Percentiles rank a stretch among this genome's conserved stretches.
These are phyloP conservation scores for Colletotrichum graminicola DNA, from an alignment of 2,329 filamentous ascomycete genomes.

Conservation along the genomic window DNA sequence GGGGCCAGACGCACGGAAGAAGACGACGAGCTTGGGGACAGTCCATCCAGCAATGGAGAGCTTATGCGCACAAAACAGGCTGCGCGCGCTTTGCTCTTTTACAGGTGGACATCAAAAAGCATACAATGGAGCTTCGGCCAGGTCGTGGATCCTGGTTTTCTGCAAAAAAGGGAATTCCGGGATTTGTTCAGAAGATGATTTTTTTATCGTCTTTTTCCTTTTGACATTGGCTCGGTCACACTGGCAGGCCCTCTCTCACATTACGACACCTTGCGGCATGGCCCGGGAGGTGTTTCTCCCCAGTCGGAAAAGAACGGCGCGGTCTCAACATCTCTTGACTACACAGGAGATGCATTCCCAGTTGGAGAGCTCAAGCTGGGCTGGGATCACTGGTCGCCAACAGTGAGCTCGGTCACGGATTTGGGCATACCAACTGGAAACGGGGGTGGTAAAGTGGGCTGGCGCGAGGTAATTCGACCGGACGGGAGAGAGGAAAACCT, in stretches of 20 bases:
- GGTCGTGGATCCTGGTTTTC: constrained; percentile 31
- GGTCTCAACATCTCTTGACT: background rate
- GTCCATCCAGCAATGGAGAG: constrained; percentile 35
- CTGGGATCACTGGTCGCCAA: constrained; percentile 38
- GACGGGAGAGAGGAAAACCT: constrained; percentile 13
- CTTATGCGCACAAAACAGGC: constrained; percentile 15
- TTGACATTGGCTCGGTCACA: constrained; percentile 26
- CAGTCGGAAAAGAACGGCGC: constrained; percentile 10
- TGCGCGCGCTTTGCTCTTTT: constrained; percentile 26
- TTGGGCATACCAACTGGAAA: background rate
- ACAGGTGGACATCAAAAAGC: constrained; percentile 34
- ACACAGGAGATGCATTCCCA: background rate
- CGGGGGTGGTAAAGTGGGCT: background rate
- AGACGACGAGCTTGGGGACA: constrained; percentile 27
- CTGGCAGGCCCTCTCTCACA: constrained; percentile 21
- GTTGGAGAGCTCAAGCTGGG: background rate
- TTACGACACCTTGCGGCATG: constrained; percentile 4
- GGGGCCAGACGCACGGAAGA: constrained; percentile 26
- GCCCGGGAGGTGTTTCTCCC: background rate
- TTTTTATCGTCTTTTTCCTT: constrained; percentile 19
- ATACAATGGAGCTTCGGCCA: constrained; percentile 36
- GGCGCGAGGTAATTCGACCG: constrained; percentile 7
- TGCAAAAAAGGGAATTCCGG: constrained; percentile 36
- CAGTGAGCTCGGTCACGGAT: constrained; percentile 13
- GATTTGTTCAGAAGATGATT: constrained; percentile 38